phyloP scores from a whole-genome alignment of 441 rosid genomes.

The Metrosideros polymorpha region DNA sequence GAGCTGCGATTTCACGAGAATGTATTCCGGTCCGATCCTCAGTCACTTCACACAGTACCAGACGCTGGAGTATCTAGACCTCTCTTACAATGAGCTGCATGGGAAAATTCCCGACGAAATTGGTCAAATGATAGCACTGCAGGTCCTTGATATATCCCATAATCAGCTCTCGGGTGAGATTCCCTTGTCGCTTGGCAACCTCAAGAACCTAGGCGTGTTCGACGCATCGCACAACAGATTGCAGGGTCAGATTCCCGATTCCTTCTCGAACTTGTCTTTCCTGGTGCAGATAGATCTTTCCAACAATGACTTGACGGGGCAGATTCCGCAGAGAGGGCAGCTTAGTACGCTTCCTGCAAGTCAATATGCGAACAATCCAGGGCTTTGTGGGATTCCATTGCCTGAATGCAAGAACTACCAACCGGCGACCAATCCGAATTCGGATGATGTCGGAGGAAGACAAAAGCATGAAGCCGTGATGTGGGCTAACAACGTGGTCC shows the following conservation, averaged over 20 bases:
- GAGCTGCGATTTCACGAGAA: slow-evolving; percentile 83
- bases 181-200: slow-evolving; percentile 69
- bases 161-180: slow-evolving; percentile 92
- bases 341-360: slow-evolving; percentile 86
- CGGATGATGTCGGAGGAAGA: slow-evolving; percentile 18
- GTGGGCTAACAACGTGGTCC: slow-evolving; percentile 75
- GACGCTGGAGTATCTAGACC: slow-evolving; percentile 83
- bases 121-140: slow-evolving; percentile 84
- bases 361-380: slow-evolving; percentile 73
- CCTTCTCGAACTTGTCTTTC: slow-evolving; percentile 83
- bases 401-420: slow-evolving; percentile 66
- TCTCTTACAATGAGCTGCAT: slow-evolving; percentile 74
- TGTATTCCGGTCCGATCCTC: slow-evolving; percentile 84
- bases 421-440: slow-evolving; percentile 21
- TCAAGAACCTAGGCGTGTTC: slow-evolving; percentile 81
- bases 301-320: slow-evolving; percentile 77
- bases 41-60: slow-evolving; percentile 83
- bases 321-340: slow-evolving; percentile 95
- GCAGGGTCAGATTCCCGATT: slow-evolving; percentile 97
- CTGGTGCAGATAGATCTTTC: slow-evolving; percentile 94
- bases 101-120: slow-evolving; percentile 76
- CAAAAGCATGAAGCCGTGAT: slow-evolving; percentile 39
- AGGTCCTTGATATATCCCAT: slow-evolving; percentile 78
- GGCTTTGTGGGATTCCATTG: slow-evolving; percentile 92
- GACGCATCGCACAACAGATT: slow-evolving; percentile 82